Evolutionary conservation across 2,329 filamentous ascomycete species (phyloP).

Genomic region (Colletotrichum sojae): DNA sequence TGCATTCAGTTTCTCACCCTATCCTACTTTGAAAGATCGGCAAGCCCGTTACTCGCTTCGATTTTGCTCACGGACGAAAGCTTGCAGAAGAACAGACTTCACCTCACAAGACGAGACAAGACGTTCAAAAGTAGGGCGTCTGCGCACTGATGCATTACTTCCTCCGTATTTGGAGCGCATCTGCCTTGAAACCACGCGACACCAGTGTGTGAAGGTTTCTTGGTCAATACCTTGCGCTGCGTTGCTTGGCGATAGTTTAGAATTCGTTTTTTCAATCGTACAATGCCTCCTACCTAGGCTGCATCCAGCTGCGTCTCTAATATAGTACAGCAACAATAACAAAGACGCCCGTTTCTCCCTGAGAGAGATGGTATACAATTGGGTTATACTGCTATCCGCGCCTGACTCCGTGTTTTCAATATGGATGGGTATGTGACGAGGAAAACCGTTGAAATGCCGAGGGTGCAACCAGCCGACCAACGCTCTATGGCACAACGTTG

Average conservation of each 20-base stretch:
- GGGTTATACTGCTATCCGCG: conserved; percentile 20
- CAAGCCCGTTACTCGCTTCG: conserved; percentile 23
- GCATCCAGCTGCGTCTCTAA: conserved; percentile 10
- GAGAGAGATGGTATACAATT: conserved; percentile 38
- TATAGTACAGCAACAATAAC: conserved; percentile 30
- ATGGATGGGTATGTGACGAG: conserved; percentile 16
- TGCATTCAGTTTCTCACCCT: background rate
- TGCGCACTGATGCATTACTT: conserved; percentile 1
- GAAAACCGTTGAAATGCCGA: conserved; percentile 20
- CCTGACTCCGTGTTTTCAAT: conserved; percentile 34
- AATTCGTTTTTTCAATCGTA: conserved; percentile 35
- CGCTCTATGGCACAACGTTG: conserved; percentile 72
- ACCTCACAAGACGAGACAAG: conserved; percentile 6
- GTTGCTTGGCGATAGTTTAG: conserved; percentile 10
- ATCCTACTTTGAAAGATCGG: background rate
- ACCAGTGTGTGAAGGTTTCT: conserved; percentile 18
- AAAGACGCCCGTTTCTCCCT: conserved; percentile 18
- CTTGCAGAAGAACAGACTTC: conserved; percentile 26
- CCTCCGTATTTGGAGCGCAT: background rate
- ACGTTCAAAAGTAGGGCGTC: background rate
- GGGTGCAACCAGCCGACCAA: background rate
- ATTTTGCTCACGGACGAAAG: conserved; percentile 16
- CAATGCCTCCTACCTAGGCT: conserved; percentile 26
- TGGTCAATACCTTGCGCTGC: conserved; percentile 5
- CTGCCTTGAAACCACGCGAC: conserved; percentile 27